phyloP scores from a whole-genome alignment of 140 eudicot species.

The Oenanthe javanica region DNA sequence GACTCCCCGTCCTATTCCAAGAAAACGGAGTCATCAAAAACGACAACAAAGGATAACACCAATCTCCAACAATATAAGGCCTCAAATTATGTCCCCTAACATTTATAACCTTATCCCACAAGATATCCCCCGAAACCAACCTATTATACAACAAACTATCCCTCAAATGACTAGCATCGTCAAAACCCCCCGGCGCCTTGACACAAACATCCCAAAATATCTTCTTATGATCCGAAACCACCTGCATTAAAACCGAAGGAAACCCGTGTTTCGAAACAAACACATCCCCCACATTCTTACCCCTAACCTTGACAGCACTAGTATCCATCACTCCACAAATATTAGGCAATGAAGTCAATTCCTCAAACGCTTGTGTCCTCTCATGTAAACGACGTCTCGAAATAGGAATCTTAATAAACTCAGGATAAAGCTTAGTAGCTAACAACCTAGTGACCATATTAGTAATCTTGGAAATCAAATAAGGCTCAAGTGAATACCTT shows the following conservation, averaged over 20 bases:
- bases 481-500: conserved; percentile 74
- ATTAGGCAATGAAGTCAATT: conserved; percentile 56
- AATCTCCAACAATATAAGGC: conserved; percentile 89
- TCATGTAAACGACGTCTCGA: conserved; percentile 62
- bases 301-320: conserved; percentile 32
- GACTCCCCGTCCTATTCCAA: conserved; percentile 61
- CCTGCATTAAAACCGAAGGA: conserved; percentile 67
- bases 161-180: conserved; percentile 73
- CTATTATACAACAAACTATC: conserved; percentile 75
- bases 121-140: conserved; percentile 68
- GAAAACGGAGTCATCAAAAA: conserved; percentile 77
- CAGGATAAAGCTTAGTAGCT: conserved; percentile 81
- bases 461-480: conserved; percentile 74
- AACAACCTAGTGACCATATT: conserved; percentile 94
- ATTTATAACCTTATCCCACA: conserved; percentile 80
- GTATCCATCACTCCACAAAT: conserved; percentile 83
- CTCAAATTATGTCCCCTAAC: conserved; percentile 85
- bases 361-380: conserved; percentile 59
- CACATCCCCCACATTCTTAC: not conserved
- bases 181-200: conserved; percentile 77
- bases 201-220: conserved; percentile 98
- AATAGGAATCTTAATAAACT: conserved; percentile 77
- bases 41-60: conserved; percentile 87
- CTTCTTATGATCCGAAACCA: conserved; percentile 84
- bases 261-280: conserved; percentile 26